phyloP scores from a whole-genome alignment of 148 eudicot genomes.

The Rheum nobile region DNA sequence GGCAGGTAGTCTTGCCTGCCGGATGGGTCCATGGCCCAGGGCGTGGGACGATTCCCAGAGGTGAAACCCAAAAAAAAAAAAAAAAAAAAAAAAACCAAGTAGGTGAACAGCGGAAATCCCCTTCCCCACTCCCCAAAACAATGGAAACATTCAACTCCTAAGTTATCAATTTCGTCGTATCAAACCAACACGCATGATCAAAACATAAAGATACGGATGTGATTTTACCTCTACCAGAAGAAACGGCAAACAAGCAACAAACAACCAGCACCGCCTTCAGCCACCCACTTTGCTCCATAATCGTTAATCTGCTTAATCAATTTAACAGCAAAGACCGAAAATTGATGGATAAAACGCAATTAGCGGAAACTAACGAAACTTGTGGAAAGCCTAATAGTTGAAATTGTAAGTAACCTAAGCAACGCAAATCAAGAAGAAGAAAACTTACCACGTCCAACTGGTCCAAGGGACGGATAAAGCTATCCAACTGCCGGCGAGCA shows the following conservation, averaged over 20 bases:
- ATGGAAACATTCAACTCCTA: not conserved
- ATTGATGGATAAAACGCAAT: not conserved
- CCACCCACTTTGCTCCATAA: conserved; percentile 7
- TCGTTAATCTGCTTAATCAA: not conserved
- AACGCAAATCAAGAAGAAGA: not conserved
- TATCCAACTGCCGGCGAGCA: not conserved
- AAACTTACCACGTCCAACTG: not conserved
- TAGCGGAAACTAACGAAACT: not conserved
- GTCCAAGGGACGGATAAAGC: not conserved
- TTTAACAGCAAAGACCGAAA: not conserved
- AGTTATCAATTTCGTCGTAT: not conserved
- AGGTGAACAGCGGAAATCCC: not conserved
- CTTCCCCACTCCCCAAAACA: not conserved
- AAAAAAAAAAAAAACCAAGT: not conserved
- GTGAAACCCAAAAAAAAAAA: too few species aligned
- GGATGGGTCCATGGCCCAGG: too few species aligned
- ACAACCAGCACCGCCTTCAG: not conserved
- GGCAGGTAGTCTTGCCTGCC: too few species aligned
- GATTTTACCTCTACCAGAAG: conserved; percentile 34
- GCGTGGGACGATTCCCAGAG: too few species aligned
- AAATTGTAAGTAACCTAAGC: not conserved
- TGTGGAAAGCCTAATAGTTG: not conserved
- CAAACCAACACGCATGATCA: not conserved
- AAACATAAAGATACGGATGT: not conserved
- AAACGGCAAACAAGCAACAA: conserved; percentile 23